Percentiles rank a stretch among this genome's conserved stretches.
These are phyloP conservation scores for Westerdykella ornata DNA, from an alignment of 2,329 filamentous ascomycete species.

Conservation along the genomic window DNA sequence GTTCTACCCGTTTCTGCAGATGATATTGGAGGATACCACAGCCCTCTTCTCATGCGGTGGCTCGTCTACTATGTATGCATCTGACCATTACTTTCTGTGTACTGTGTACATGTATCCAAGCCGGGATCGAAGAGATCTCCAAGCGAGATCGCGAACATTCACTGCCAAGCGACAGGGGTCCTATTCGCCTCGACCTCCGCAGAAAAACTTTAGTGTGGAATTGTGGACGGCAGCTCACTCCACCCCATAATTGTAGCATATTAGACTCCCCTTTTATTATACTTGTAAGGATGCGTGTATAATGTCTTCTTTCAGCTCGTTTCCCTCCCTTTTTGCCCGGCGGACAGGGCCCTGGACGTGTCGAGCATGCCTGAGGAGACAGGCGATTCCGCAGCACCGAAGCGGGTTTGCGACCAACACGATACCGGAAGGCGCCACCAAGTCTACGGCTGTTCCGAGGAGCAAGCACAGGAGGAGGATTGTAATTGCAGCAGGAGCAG, in stretches of 20 bases:
- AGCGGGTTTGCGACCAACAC: slow-evolving; percentile 15
- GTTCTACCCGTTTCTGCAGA: too few species aligned
- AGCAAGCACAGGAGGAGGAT: slow-evolving; percentile 24
- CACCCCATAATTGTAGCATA: background rate
- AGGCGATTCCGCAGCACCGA: slow-evolving; percentile 14
- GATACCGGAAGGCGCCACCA: slow-evolving; percentile 1
- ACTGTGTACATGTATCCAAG: too few species aligned
- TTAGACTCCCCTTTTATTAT: slow-evolving; percentile 2
- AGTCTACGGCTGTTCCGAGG: slow-evolving; percentile 8
- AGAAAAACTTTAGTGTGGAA: slow-evolving; percentile 3
- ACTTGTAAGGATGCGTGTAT: slow-evolving; percentile 16
- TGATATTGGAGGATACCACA: too few species aligned
- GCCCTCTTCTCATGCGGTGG: too few species aligned
- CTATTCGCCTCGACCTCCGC: slow-evolving; percentile 1
- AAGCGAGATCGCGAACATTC: background rate
- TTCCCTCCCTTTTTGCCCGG: slow-evolving; percentile 24
- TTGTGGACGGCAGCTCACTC: slow-evolving; percentile 1
- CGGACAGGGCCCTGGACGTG: slow-evolving; percentile 28
- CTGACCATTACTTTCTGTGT: too few species aligned
- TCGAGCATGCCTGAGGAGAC: slow-evolving; percentile 28
- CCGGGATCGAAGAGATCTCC: too few species aligned
- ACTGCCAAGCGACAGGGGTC: slow-evolving; percentile 2
- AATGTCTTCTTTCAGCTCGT: slow-evolving; percentile 25
- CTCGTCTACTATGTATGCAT: too few species aligned
- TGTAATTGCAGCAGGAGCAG: slow-evolving; percentile 21